A percentile compares a stretch with the other conserved stretches of the same genome.
These are phyloP conservation scores for Leucosporidium creatinivorum DNA, from an alignment of 768 basidiomycete genomes.

Conservation along the genomic window DNA sequence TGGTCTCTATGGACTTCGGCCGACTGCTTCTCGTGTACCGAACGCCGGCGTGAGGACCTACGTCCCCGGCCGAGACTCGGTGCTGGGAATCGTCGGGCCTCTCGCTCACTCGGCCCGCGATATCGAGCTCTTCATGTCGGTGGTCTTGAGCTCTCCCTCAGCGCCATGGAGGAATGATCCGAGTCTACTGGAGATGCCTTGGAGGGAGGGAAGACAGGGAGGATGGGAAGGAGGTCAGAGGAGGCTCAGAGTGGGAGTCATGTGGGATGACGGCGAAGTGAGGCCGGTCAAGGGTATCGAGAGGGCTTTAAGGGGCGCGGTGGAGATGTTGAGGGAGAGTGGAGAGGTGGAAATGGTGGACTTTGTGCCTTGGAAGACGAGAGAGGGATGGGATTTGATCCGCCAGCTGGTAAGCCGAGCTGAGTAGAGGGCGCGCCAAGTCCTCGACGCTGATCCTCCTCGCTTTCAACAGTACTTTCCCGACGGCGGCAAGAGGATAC, in stretches of 20 bases:
- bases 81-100: conserved; percentile 15
- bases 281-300: neutral
- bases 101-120: conserved; percentile 1
- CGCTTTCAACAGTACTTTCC: neutral
- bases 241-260: neutral
- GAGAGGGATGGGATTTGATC: neutral
- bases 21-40: neutral
- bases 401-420: neutral
- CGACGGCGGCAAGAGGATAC: neutral
- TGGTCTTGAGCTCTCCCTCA: neutral
- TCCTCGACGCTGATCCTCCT: neutral
- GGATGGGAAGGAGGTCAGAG: neutral
- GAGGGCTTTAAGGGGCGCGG: neutral
- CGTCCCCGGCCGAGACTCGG: neutral
- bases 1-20: neutral
- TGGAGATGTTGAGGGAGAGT: neutral
- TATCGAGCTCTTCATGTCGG: conserved; percentile 22
- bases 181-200: conserved; percentile 10
- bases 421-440: neutral
- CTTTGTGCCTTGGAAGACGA: neutral
- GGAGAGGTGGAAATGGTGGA: neutral
- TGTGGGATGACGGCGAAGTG: neutral
- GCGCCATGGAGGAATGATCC: conserved; percentile 17
- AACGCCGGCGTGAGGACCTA: neutral
- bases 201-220: neutral